These are phyloP conservation scores for Fusarium domesticum DNA, from an alignment of 2,329 filamentous ascomycete genomes.

Conservation along the genomic window DNA sequence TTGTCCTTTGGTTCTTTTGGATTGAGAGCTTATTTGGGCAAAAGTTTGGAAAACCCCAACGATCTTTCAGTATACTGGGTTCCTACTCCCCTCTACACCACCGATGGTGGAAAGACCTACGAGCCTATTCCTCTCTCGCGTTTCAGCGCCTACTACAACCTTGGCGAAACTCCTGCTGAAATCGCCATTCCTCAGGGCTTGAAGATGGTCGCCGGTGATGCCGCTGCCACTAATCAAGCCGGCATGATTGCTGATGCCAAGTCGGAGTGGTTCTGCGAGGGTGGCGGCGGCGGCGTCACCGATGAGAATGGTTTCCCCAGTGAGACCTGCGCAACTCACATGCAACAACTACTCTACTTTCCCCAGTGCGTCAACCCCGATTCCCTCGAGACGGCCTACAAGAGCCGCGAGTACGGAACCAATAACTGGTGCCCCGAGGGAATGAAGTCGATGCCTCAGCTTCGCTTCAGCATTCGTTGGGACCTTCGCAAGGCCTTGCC, in stretches of 20 bases:
- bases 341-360: conserved; percentile 25
- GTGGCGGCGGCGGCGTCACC: conserved; percentile 22
- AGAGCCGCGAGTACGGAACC: conserved; percentile 15
- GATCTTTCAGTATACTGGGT: conserved; percentile 47
- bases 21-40: too few species aligned
- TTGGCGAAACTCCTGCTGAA: conserved; percentile 38
- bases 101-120: conserved; percentile 31
- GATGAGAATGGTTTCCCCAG: conserved; percentile 21
- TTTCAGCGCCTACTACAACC: conserved; percentile 47
- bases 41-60: conserved; percentile 45
- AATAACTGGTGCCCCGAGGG: conserved; percentile 39
- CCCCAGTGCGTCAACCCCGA: conserved; percentile 23
- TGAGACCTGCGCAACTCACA: conserved; percentile 15
- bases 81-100: conserved; percentile 40
- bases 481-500: conserved; percentile 43
- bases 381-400: conserved; percentile 23
- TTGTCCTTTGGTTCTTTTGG: too few species aligned
- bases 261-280: conserved; percentile 34
- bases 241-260: conserved; percentile 28
- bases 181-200: conserved; percentile 44
- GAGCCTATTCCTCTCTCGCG: conserved; percentile 33
- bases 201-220: conserved; percentile 40
- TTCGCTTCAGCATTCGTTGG: conserved; percentile 47
- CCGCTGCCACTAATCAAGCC: conserved; percentile 18
- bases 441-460: conserved; percentile 46